Evolutionary conservation across 805 yeast species (phyloP), one percentile per base, ranked within the genome.

Genomic region (Pichia pseudocactophila): DNA sequence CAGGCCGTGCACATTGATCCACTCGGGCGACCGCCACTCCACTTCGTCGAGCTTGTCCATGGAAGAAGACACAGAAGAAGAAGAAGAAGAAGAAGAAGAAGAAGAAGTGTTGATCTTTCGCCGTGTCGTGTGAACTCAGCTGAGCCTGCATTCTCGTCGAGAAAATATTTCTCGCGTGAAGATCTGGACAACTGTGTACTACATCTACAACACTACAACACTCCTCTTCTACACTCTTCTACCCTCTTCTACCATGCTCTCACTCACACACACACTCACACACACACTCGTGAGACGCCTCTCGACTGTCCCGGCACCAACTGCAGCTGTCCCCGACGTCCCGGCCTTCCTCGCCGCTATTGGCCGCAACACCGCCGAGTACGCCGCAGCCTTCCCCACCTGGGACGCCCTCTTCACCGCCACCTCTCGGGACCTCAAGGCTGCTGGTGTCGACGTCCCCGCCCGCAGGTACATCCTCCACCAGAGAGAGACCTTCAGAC

Each of bases 1-100:
- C 19, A 92, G 73, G 0, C 96, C 97, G 58, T 79, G 80, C 41
- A 80, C 75, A 58, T 88, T 95, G 49, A 92, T 87, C 94, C 96
- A 92, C 61, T 92, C 98, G 1, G 98, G 97, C 3, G 92, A 82
- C 50, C 89, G 77, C 98, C 98, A 92, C 60, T 89, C 97, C 34
- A 92, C 71, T 55, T 90, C 97, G 57, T 89, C 97, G 22, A 89
- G 67, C 11, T 15, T 26, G 25, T 40, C 30, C 15, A 15, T 25
- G n/a, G n/a, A n/a, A n/a, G n/a, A n/a, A n/a, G n/a, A n/a, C n/a
- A n/a, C n/a, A n/a, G n/a, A n/a, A n/a, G n/a, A n/a, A n/a, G n/a
- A n/a, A n/a, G n/a, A n/a, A n/a, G n/a, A n/a, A n/a, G n/a, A n/a
- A n/a, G n/a, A n/a, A n/a, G n/a, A n/a, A n/a, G n/a, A n/a, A n/a